phyloP scores from a whole-genome alignment of 1,284 basidiomycete species.

The Puccinia novopanici region DNA sequence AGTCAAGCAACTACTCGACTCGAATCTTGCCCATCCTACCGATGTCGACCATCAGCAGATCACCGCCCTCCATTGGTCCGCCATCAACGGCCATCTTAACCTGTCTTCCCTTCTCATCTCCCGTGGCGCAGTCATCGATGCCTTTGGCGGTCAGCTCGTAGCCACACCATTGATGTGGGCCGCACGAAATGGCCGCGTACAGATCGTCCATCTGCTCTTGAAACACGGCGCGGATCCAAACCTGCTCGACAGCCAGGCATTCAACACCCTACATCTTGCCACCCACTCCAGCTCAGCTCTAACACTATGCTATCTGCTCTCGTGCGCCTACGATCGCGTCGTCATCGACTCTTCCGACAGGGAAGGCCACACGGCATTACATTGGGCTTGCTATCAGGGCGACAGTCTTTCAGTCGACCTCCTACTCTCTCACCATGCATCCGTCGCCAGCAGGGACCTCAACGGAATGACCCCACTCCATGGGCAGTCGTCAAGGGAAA shows the following conservation, averaged over 20 bases:
- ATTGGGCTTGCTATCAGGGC: conserved; percentile 99
- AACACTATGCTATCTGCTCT: conserved; percentile 84
- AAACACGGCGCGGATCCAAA: conserved; percentile 87
- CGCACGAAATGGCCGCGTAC: conserved; percentile 89
- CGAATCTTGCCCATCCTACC: conserved; percentile 72
- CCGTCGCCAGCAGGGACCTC: conserved; percentile 73
- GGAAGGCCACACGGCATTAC: conserved; percentile 90
- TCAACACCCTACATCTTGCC: conserved; percentile 91
- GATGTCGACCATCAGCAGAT: conserved; percentile 87
- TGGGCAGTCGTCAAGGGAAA: conserved; percentile 98
- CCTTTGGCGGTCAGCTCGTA: conserved; percentile 88
- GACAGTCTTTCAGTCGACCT: conserved; percentile 93
- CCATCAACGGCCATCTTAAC: conserved; percentile 80
- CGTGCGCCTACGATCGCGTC: conserved; percentile 53
- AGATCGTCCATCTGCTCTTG: conserved; percentile 87
- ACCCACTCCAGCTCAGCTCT: conserved; percentile 92
- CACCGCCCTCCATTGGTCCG: conserved; percentile 94
- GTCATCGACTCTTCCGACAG: conserved; percentile 70
- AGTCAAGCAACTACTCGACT: conserved; percentile 71
- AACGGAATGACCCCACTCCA: conserved; percentile 86
- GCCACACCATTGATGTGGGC: conserved; percentile 98
- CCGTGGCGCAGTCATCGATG: conserved; percentile 91
- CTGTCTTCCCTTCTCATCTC: conserved; percentile 77
- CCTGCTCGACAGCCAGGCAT: conserved; percentile 87
- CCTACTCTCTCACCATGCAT: conserved; percentile 83